Percentiles rank a stretch among this genome's conserved stretches.
Evolutionary conservation across 208 protist genomes (phyloP).

Genomic region (Lotmaria passim): DNA sequence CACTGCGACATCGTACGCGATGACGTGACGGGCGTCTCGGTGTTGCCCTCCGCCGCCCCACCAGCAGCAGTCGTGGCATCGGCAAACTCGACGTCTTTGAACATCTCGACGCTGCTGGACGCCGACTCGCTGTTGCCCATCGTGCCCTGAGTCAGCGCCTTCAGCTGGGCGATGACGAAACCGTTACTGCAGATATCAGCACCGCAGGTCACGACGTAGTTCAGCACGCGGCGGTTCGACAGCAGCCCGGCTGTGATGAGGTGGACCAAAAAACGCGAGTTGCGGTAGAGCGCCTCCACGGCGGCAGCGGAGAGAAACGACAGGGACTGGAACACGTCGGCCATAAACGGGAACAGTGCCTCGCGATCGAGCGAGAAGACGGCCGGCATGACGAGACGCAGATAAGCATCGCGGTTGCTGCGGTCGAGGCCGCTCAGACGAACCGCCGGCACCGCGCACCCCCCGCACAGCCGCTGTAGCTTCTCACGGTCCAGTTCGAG

Average conservation of each 20-base stretch:
- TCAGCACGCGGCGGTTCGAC: constrained; percentile 15
- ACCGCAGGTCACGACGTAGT: constrained; percentile 31
- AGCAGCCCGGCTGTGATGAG: constrained; percentile 29
- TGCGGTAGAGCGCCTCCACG: constrained; percentile 53
- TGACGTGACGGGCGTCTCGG: neutral
- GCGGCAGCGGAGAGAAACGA: constrained; percentile 9
- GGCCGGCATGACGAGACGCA: constrained; percentile 43
- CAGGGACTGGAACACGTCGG: constrained; percentile 28
- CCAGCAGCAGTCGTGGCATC: neutral
- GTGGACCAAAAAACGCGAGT: constrained; percentile 50
- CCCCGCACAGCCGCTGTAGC: constrained; percentile 6
- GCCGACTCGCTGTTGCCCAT: neutral
- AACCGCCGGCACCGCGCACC: constrained; percentile 10
- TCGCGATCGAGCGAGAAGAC: constrained; percentile 53
- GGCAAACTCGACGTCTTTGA: constrained; percentile 18
- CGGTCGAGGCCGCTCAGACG: constrained; percentile 12
- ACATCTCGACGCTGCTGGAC: constrained; percentile 22
- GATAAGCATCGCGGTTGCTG: constrained; percentile 17
- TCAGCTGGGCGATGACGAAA: constrained; percentile 50
- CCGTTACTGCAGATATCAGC: constrained; percentile 52
- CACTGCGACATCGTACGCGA: neutral
- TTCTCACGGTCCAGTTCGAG: constrained; percentile 32
- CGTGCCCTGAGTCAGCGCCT: constrained; percentile 10
- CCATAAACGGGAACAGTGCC: constrained; percentile 51
- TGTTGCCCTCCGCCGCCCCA: neutral